Evolutionary conservation across 2,329 filamentous ascomycete species (phyloP).

Genomic region (Colletotrichum lini): DNA sequence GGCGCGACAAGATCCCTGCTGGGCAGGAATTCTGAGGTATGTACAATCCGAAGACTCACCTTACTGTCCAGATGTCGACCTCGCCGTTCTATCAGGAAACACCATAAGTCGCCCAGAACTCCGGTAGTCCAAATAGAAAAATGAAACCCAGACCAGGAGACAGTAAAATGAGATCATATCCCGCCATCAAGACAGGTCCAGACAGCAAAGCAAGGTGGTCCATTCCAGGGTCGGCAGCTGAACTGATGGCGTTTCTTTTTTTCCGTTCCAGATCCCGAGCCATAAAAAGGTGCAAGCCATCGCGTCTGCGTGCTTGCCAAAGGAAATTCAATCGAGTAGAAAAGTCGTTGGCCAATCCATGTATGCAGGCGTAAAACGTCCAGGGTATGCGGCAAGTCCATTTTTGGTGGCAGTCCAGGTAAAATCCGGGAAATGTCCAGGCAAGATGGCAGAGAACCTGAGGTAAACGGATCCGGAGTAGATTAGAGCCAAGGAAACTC

Average conservation of each 20-base stretch:
- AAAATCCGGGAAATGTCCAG: conserved; percentile 22
- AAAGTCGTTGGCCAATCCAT: conserved; percentile 43
- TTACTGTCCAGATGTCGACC: conserved; percentile 43
- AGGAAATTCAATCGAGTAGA: conserved; percentile 33
- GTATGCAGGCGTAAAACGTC: conserved; percentile 44
- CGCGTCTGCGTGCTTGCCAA: conserved; percentile 31
- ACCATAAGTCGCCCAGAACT: conserved; percentile 39
- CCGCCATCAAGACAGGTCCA: conserved; percentile 33
- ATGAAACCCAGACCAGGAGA: conserved; percentile 40
- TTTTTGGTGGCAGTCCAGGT: conserved; percentile 31
- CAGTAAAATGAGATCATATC: conserved; percentile 38
- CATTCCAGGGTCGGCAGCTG: conserved; percentile 18
- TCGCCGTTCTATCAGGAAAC: conserved; percentile 40
- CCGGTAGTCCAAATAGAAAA: conserved; percentile 39
- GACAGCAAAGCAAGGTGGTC: conserved; percentile 45
- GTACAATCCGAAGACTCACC: conserved; percentile 43
- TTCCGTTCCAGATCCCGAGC: conserved; percentile 40
- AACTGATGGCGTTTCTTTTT: conserved; percentile 33
- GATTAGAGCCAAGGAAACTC: conserved; percentile 28
- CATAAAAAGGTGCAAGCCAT: conserved; percentile 36
- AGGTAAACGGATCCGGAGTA: conserved; percentile 15
- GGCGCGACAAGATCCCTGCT: conserved; percentile 18
- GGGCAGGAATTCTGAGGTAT: conserved; percentile 26
- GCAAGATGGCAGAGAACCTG: conserved; percentile 23
- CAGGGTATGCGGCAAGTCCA: conserved; percentile 36